These are phyloP conservation scores for Neonectria ditissima DNA, from an alignment of 2,329 filamentous ascomycete species.

Conservation along the genomic window DNA sequence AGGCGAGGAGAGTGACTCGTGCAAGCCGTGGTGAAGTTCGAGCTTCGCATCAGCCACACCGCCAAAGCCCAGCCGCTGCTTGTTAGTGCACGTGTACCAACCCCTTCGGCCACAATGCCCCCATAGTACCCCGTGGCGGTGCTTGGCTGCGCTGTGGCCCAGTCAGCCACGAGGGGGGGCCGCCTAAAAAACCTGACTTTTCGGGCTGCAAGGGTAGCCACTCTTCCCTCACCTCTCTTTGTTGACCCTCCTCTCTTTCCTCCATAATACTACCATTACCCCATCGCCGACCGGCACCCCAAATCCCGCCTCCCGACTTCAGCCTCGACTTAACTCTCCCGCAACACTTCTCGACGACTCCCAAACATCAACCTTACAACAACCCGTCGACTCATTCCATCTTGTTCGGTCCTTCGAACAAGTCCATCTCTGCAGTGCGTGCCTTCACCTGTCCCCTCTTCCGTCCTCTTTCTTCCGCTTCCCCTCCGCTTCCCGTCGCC, in stretches of 20 bases:
- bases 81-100: constrained; percentile 46
- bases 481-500: constrained; percentile 25
- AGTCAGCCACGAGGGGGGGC: constrained; percentile 32
- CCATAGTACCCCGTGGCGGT: constrained; percentile 41
- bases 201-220: constrained; percentile 45
- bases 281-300: constrained; percentile 44
- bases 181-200: constrained; percentile 48
- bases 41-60: constrained; percentile 37
- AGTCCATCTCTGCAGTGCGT: constrained; percentile 46
- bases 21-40: constrained; percentile 26
- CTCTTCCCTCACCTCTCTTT: constrained; percentile 46
- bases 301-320: constrained; percentile 45
- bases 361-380: constrained; percentile 15
- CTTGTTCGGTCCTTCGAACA: constrained; percentile 36
- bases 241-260: constrained; percentile 44
- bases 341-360: constrained; percentile 29
- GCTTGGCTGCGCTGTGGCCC: constrained; percentile 35
- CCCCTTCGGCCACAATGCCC: constrained; percentile 29
- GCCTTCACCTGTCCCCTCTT: constrained; percentile 32
- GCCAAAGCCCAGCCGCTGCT: constrained; percentile 28
- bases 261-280: constrained; percentile 38
- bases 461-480: not conserved
- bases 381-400: constrained; percentile 18
- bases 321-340: constrained; percentile 45
- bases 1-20: constrained; percentile 16